phyloP scores from a whole-genome alignment of 2,329 filamentous ascomycete genomes.

The Trichophyton equinum region DNA sequence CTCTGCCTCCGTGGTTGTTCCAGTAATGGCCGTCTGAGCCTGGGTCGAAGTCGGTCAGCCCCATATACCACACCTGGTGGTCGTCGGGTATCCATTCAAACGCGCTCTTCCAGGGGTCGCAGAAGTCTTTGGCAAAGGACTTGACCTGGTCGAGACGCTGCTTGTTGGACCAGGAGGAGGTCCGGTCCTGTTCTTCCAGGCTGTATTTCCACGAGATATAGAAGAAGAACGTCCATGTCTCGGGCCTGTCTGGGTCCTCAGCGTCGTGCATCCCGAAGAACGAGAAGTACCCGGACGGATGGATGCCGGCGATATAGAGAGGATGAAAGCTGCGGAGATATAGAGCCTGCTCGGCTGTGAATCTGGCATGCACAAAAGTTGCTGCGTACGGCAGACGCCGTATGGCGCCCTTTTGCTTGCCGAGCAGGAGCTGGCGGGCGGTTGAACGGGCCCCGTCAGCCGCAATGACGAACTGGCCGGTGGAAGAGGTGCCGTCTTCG shows the following conservation, averaged over 20 bases:
- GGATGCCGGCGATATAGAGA: conserved; percentile 34
- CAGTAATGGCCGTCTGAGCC: conserved; percentile 16
- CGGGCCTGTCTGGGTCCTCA: conserved; percentile 17
- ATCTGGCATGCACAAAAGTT: conserved; percentile 35
- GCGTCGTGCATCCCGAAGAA: conserved; percentile 32
- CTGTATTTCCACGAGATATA: conserved; percentile 36
- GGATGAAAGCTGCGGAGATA: conserved; percentile 35
- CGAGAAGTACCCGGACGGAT: conserved; percentile 17
- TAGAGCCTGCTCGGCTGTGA: conserved; percentile 32
- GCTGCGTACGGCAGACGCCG: conserved; percentile 33
- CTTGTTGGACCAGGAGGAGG: conserved; percentile 21
- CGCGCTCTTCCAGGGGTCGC: conserved; percentile 32
- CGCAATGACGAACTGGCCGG: conserved; percentile 41
- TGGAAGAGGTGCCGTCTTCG: conserved; percentile 5
- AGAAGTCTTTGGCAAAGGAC: conserved; percentile 34
- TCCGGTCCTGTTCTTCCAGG: conserved; percentile 27
- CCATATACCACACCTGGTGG: conserved; percentile 20
- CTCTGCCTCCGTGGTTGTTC: conserved; percentile 22
- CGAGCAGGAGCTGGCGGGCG: conserved; percentile 44
- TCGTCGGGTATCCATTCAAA: conserved; percentile 24
- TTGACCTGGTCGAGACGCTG: conserved; percentile 30
- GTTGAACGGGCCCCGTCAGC: conserved; percentile 58
- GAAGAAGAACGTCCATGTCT: conserved; percentile 30
- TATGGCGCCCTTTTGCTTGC: conserved; percentile 20
- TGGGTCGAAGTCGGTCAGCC: conserved; percentile 25